Percentiles rank a stretch among this genome's conserved stretches.
Evolutionary conservation across 2,329 filamentous ascomycete species (phyloP).

Genomic region (Ophiostoma pallidulum): DNA sequence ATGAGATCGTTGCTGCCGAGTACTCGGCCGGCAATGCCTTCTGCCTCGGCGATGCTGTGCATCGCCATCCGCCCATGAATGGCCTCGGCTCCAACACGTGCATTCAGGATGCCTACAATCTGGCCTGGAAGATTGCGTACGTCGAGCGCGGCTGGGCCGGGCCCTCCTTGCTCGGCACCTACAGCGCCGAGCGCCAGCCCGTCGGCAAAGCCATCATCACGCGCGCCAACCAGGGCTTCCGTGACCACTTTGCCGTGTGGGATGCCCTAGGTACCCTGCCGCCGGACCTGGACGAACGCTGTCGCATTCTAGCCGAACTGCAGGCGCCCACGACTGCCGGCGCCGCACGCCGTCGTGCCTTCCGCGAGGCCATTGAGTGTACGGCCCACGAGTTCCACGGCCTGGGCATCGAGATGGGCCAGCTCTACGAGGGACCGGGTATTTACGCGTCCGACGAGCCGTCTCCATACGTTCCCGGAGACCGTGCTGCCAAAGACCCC

Average conservation of each 20-base stretch:
- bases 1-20: conserved; percentile 49
- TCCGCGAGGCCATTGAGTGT: conserved; percentile 33
- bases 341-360: conserved; percentile 26
- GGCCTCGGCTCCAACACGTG: conserved; percentile 51
- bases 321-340: conserved; percentile 29
- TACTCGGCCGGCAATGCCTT: conserved; percentile 35
- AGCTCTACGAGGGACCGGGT: conserved; percentile 39
- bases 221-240: conserved; percentile 47
- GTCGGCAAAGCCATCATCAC: conserved; percentile 39
- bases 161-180: conserved; percentile 32
- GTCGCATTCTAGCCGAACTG: conserved; percentile 31
- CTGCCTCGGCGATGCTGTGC: conserved; percentile 48
- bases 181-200: conserved; percentile 38
- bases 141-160: conserved; percentile 29
- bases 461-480: conserved; percentile 16
- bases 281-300: conserved; percentile 29
- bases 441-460: conserved; percentile 36
- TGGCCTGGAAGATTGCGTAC: conserved; percentile 46
- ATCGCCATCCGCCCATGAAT: conserved; percentile 48
- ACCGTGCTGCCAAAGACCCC: conserved; percentile 23
- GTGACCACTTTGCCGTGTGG: conserved; percentile 40
- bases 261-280: conserved; percentile 35
- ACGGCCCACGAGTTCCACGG: conserved; percentile 43
- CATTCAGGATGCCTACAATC: conserved; percentile 46
- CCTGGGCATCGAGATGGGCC: conserved; percentile 51